These are phyloP conservation scores for Monosporozyma solicola DNA, from an alignment of 805 yeast genomes.

Conservation along the genomic window DNA sequence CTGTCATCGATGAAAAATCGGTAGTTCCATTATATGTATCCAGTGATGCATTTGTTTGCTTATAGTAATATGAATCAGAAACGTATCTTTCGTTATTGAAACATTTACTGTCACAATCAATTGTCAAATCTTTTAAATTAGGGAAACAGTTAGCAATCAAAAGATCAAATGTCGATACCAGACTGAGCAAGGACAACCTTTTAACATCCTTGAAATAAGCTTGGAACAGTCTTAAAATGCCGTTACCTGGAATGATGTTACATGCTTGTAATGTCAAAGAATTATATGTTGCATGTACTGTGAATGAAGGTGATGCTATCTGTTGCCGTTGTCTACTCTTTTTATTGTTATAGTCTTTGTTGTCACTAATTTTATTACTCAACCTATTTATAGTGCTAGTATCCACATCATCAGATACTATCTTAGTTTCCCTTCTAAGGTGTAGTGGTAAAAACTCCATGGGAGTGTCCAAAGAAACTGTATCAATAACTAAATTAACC, in stretches of 20 bases:
- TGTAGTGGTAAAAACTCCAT: slow-evolving; percentile 27
- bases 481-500: slow-evolving; percentile 42
- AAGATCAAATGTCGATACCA: slow-evolving; percentile 39
- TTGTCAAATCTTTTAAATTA: slow-evolving; percentile 30
- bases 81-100: slow-evolving; percentile 25
- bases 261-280: slow-evolving; percentile 28
- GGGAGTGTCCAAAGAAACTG: slow-evolving; percentile 31
- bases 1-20: slow-evolving; percentile 18
- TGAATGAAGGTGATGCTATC: slow-evolving; percentile 12
- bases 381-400: not conserved
- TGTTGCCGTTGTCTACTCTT: not conserved
- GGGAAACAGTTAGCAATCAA: slow-evolving; percentile 41
- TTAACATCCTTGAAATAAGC: slow-evolving; percentile 36
- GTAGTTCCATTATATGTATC: slow-evolving; percentile 2
- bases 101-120: slow-evolving; percentile 43
- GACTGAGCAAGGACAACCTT: slow-evolving; percentile 31
- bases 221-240: slow-evolving; percentile 29
- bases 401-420: not conserved
- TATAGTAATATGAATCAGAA: slow-evolving; percentile 19
- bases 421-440: slow-evolving; percentile 10
- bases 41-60: not conserved
- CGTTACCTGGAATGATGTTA: slow-evolving; percentile 31
- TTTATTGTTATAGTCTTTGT: not conserved
- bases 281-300: slow-evolving; percentile 31
- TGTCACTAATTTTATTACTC: not conserved